Evolutionary conservation across 345 rosid species (phyloP).

Genomic region (Rhodomyrtus tomentosa): DNA sequence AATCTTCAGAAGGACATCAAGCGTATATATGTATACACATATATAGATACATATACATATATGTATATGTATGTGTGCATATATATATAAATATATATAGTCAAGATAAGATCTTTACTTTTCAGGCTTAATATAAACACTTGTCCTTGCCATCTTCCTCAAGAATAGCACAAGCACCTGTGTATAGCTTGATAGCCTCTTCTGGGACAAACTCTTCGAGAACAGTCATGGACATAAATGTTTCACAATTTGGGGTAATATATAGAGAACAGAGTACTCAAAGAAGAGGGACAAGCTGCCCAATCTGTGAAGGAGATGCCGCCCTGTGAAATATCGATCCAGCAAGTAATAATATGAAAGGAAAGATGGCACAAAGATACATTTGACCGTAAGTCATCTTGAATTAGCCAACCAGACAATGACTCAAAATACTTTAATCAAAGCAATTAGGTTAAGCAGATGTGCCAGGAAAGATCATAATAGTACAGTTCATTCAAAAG

Average conservation of each 20-base stretch:
- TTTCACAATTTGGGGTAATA: background rate
- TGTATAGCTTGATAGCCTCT: constrained; percentile 66
- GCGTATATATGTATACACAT: too few relatives aligned
- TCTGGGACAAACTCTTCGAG: constrained; percentile 75
- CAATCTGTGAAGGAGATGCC: background rate
- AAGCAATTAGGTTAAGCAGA: background rate
- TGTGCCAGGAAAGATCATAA: background rate
- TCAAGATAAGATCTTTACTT: constrained; percentile 39
- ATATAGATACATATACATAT: too few relatives aligned
- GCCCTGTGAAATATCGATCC: background rate
- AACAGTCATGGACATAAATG: constrained; percentile 14
- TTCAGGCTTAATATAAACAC: constrained; percentile 68
- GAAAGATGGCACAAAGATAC: background rate
- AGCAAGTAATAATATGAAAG: background rate
- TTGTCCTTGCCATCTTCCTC: constrained; percentile 92
- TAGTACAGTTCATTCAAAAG: background rate
- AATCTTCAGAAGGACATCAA: background rate
- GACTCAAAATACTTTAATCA: background rate
- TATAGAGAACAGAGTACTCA: background rate
- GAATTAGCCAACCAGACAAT: background rate
- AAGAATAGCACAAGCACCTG: constrained; percentile 75
- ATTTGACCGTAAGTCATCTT: background rate
- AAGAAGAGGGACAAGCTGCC: too few relatives aligned
- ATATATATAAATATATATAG: too few relatives aligned
- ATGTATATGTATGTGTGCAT: too few relatives aligned